Conservation (phyloP, 192 early-diverging fungal genomes). For the Mortierella antarctica region DNA sequence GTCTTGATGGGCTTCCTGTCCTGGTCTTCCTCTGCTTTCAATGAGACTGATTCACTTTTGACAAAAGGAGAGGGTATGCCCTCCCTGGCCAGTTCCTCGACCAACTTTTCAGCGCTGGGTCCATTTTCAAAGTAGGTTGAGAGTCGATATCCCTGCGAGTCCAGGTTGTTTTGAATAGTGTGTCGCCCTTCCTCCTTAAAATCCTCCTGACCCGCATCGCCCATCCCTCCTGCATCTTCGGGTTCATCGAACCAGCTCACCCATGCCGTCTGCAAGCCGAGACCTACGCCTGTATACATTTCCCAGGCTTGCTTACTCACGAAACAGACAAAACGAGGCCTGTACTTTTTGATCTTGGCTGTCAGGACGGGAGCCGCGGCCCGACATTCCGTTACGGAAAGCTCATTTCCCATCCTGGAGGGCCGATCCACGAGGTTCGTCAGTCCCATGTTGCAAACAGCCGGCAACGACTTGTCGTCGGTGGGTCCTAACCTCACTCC, state of each 20-base stretch:
- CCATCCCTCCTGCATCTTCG: conserved; percentile 6
- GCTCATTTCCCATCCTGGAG: conserved; percentile 66
- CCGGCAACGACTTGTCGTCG: conserved; percentile 63
- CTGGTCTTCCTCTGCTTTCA: background rate
- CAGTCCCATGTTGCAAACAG: conserved; percentile 67
- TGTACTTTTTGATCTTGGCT: conserved; percentile 68
- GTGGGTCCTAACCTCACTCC: conserved; percentile 59
- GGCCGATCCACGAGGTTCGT: conserved; percentile 73
- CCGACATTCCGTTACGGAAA: conserved; percentile 67
- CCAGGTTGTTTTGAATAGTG: conserved; percentile 34
- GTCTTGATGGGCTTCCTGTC: conserved; percentile 13
- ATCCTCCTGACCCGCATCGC: conserved; percentile 1
- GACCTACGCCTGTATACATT: conserved; percentile 59
- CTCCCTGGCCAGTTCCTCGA: conserved; percentile 10
- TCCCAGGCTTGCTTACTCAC: conserved; percentile 78
- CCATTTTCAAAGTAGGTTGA: conserved; percentile 36
- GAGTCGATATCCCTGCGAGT: conserved; percentile 34
- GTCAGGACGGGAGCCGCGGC: conserved; percentile 68
- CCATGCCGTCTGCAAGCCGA: conserved; percentile 44
- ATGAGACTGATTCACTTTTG: background rate
- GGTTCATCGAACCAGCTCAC: conserved; percentile 35
- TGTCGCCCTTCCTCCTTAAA: background rate
- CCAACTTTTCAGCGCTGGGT: conserved; percentile 8
- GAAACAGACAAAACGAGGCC: conserved; percentile 73
- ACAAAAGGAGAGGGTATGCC: conserved; percentile 9